These are phyloP conservation scores for Prosopis cineraria DNA, from an alignment of 306 rosid genomes.

Conservation along the genomic window DNA sequence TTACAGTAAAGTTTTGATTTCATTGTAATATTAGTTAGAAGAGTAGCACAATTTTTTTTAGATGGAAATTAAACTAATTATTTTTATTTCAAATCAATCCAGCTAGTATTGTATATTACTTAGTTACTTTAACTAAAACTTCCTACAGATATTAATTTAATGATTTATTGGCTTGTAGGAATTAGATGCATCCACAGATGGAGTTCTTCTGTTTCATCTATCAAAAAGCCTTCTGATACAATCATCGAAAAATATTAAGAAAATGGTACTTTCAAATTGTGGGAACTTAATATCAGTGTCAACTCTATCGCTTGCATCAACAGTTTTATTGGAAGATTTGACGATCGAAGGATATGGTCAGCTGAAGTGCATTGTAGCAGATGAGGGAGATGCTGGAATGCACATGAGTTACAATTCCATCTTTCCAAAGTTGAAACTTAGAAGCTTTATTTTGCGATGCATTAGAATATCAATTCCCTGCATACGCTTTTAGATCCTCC, in stretches of 20 bases:
- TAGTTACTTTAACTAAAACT: no score
- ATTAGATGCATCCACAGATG: neutral
- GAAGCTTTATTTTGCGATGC: neutral
- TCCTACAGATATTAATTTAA: no score
- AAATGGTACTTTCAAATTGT: neutral
- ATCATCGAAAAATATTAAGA: neutral
- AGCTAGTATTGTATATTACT: no score
- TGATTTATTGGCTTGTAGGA: neutral
- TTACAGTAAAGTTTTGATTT: no score
- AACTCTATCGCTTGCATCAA: neutral
- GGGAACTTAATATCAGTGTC: neutral
- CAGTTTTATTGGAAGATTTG: neutral
- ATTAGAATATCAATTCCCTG: neutral
- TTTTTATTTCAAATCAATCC: no score
- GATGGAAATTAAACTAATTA: no score
- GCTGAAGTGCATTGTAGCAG: neutral
- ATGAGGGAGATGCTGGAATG: neutral
- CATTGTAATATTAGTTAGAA: no score
- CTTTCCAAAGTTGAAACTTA: neutral
- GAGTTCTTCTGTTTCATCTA: fast-evolving
- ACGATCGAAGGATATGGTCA: neutral
- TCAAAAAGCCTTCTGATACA: neutral
- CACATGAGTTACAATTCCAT: neutral
- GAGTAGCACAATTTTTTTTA: no score
- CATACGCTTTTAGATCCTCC: neutral